Evolutionary conservation across 495 filamentous ascomycete species (phyloP).

Genomic region (Pyrenula aspistea): DNA sequence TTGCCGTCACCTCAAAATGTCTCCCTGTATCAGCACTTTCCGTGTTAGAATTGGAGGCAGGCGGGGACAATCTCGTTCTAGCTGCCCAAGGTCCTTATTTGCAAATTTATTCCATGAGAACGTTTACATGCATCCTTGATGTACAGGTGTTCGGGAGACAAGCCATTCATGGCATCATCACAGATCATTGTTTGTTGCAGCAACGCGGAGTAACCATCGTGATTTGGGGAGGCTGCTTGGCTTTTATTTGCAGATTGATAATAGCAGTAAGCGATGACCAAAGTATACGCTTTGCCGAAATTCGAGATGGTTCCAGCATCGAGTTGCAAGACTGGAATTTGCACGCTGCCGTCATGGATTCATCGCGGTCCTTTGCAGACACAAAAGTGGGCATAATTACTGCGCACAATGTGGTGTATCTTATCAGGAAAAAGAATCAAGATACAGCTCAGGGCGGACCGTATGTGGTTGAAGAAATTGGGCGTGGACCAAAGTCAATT

Average conservation of each 20-base stretch:
- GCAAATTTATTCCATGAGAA: neutral
- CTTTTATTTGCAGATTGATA: constrained; percentile 3
- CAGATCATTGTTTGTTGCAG: constrained; percentile 13
- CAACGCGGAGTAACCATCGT: constrained; percentile 17
- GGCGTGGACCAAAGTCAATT: constrained; percentile 67
- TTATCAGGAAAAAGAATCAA: constrained; percentile 21
- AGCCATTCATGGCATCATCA: constrained; percentile 55
- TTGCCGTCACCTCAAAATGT: constrained; percentile 12
- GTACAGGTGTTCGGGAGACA: constrained; percentile 45
- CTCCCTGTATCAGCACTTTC: constrained; percentile 32
- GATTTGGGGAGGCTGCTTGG: constrained; percentile 43
- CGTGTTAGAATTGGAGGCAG: constrained; percentile 14
- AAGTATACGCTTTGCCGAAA: neutral
- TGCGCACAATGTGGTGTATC: constrained; percentile 68
- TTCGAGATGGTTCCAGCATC: constrained; percentile 11
- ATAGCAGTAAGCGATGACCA: neutral
- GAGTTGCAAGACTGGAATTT: constrained; percentile 71
- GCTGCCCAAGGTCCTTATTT: constrained; percentile 27
- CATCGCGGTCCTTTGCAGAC: constrained; percentile 11
- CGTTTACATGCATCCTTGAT: constrained; percentile 18
- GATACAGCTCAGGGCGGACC: constrained; percentile 7
- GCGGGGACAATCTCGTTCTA: constrained; percentile 14
- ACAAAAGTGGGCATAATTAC: constrained; percentile 44
- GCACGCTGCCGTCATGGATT: constrained; percentile 25
- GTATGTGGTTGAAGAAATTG: constrained; percentile 25